Evolutionary conservation across 345 rosid species (phyloP).

Genomic region (Ricinus communis): DNA sequence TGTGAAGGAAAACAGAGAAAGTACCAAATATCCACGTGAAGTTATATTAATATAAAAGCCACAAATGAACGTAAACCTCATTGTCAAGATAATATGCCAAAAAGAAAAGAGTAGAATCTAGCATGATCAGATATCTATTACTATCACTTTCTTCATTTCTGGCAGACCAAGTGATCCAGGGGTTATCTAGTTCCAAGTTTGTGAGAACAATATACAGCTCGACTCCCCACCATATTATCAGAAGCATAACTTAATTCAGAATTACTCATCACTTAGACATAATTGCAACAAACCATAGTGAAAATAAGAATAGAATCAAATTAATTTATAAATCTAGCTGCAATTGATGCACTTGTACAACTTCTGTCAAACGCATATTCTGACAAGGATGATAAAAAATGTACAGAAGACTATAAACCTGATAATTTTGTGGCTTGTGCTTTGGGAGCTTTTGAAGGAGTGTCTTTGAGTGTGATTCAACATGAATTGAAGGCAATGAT

Average conservation of each 20-base stretch:
- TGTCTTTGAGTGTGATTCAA: background rate
- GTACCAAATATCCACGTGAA: background rate
- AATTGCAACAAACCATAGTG: background rate
- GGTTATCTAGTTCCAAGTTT: background rate
- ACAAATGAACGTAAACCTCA: background rate
- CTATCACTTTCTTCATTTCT: conserved; percentile 4
- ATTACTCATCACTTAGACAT: background rate
- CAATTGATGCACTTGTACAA: background rate
- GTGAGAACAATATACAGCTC: background rate
- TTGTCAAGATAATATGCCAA: background rate
- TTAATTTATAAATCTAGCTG: background rate
- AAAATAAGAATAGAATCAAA: background rate
- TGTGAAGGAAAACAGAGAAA: background rate
- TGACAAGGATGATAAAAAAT: background rate
- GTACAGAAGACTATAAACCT: background rate
- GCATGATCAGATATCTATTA: background rate
- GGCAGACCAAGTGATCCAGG: background rate
- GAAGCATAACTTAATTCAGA: background rate
- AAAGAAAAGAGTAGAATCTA: background rate
- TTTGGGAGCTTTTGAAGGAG: background rate
- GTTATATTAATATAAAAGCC: background rate
- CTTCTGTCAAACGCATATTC: background rate
- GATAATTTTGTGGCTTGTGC: background rate
- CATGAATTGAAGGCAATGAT: background rate
- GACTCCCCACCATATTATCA: background rate